Percentiles rank a stretch among this genome's conserved stretches.
Conservation (phyloP, 345 rosid genomes). For the Syzygium oleosum region DNA sequence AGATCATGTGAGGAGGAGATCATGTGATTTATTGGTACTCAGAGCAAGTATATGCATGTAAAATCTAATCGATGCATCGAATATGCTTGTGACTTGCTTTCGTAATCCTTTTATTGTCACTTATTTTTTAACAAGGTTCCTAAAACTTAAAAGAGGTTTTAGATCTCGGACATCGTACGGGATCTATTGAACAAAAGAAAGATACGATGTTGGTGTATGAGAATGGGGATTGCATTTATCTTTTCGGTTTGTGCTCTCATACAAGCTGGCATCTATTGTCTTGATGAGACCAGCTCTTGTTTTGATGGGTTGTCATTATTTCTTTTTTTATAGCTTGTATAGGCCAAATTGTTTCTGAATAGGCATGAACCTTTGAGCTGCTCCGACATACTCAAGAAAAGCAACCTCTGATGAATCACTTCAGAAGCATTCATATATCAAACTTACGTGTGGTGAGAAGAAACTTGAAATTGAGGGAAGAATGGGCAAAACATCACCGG, state of each 20-base stretch:
- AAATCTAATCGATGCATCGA: background rate
- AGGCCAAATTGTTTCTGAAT: background rate
- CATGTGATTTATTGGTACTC: background rate
- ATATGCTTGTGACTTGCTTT: background rate
- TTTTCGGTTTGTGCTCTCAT: background rate
- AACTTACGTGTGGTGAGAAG: background rate
- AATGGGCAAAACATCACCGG: background rate
- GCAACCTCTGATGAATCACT: background rate
- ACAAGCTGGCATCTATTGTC: background rate
- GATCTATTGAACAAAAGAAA: background rate
- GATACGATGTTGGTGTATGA: background rate
- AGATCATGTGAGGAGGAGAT: background rate
- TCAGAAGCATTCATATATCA: background rate
- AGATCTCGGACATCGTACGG: background rate
- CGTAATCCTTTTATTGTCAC: background rate
- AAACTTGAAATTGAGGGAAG: background rate
- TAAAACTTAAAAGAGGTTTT: background rate
- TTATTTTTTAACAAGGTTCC: background rate
- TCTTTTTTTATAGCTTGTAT: background rate
- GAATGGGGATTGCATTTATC: background rate
- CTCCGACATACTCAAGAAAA: background rate
- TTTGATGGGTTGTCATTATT: background rate
- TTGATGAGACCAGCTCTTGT: background rate
- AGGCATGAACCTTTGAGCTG: background rate
- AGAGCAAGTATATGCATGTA: background rate